Evolutionary conservation across 345 rosid species (phyloP), one percentile per base, ranked within the genome.

Genomic region (Firmiana major): DNA sequence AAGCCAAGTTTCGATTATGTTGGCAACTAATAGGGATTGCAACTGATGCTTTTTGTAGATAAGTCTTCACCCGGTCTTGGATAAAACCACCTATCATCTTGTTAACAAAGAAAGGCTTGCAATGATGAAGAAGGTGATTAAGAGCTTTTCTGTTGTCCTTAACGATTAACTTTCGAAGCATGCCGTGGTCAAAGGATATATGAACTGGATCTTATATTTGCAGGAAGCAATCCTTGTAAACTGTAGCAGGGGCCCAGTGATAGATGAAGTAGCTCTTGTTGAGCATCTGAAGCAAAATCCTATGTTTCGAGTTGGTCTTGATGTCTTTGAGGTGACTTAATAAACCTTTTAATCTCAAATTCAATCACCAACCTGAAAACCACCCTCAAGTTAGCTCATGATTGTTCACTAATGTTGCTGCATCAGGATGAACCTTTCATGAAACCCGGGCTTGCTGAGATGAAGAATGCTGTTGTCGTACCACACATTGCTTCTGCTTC

Each of bases 401-500:
- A 40, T 17, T 40, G 16, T 60, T 62, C 73, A 24, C 74, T 11
- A 34, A 60, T 70, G 53, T 9, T 65, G 71, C 76, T 79, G 55
- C 55, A 69, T 74, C 75, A 94, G 98, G 98, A 95, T 59, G 99
- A 96, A 81, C 99, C 99, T 42, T 91, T 79, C 86, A 96, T 96
- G 99, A 96, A 93, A 82, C 99, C 98, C 9, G 99, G 99, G 4
- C 94, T 96, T 59, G 86, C 97, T 67, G 98, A 96, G 53, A 87
- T 88, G 97, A 93, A 96, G 88, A 96, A 96, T 62, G 98, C 97
- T 11, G 78, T 93, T 28, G 86, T 95, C 24, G 98, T 95, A 64
- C 98, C 98, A 81, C 99, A 93, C 81, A 93, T 93, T 81, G 98
- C 99, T 81, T 96, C 99, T 65, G 99, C 97, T 78, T 96, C 99